These are phyloP conservation scores for Neonectria punicea DNA, from an alignment of 2,329 filamentous ascomycete genomes.

Conservation along the genomic window DNA sequence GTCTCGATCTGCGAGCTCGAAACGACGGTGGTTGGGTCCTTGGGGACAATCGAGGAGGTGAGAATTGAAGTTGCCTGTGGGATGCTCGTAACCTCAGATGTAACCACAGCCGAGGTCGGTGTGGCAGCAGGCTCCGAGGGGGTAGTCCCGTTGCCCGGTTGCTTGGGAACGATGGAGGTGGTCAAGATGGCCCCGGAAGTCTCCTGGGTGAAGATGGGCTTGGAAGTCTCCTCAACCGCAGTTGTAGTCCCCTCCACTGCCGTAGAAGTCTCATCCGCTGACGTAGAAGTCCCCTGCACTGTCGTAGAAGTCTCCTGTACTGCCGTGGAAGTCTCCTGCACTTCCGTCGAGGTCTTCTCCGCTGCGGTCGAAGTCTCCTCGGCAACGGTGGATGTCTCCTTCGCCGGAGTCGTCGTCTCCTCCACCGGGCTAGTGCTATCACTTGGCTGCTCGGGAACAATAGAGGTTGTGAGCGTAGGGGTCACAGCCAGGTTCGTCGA, in stretches of 20 bases:
- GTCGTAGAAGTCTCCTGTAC: not conserved
- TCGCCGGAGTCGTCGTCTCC: not conserved
- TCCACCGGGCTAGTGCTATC: constrained; percentile 4
- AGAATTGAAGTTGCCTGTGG: constrained; percentile 15
- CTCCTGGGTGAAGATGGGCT: constrained; percentile 20
- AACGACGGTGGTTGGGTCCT: not conserved
- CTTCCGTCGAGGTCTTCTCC: constrained; percentile 3
- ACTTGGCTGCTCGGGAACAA: constrained; percentile 12
- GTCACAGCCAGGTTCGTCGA: constrained; percentile 9
- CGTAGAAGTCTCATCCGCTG: constrained; percentile 22
- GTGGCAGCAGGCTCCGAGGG: not conserved
- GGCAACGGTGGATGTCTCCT: not conserved
- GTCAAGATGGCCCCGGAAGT: constrained; percentile 20
- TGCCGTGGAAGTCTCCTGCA: constrained; percentile 22
- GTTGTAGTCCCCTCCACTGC: constrained; percentile 8
- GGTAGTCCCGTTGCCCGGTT: not conserved
- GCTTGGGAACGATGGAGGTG: constrained; percentile 15
- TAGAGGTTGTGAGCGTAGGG: constrained; percentile 9
- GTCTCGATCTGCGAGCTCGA: not conserved
- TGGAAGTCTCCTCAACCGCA: constrained; percentile 16
- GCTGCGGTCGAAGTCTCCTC: constrained; percentile 1
- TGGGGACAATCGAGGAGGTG: constrained; percentile 31
- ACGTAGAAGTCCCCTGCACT: constrained; percentile 8
- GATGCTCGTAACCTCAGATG: not conserved
- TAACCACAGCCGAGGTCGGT: not conserved